Evolutionary conservation across 2,329 filamentous ascomycete genomes (phyloP), one percentile per base, ranked within the genome.

Genomic region (Cytospora schulzeri): DNA sequence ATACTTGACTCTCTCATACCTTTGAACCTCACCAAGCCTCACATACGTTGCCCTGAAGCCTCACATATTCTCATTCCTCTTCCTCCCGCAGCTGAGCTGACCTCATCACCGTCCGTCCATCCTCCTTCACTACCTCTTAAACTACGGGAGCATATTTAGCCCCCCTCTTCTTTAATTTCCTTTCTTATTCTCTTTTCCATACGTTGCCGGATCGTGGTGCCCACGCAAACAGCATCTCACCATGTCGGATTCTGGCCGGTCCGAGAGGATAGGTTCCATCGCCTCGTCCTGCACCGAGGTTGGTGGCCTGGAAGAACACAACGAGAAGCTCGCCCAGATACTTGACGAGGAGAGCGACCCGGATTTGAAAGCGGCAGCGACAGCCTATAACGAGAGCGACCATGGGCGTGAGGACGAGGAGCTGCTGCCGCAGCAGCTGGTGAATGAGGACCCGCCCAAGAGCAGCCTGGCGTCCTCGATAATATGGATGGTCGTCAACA

Each of bases 401-500:
- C 71, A 77, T 48, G 76, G 78, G 55, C 69, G 74, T 19, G 79
- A 83, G 66, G 76, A 77, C 55, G 78, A 78, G 48, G 77, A 76
- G 59, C 73, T 80, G 12, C 72, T 84, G 50, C 67, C 76, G 38
- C 71, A 73, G 63, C 64, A 69, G 29, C 64, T 68, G n/a, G 74
- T 76, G 51, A 73, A 77, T 66, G 62, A 73, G 8, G 70, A 76
- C 67, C 74, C 76, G 15, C 66, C 74, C 38, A 73, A 76, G 66
- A 66, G 72, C 38, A 75, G 76, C 19, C 76, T 79, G 56, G 70
- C 69, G 31, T 75, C 78, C 48, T 76, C 79, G 4, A 63, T 83
- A 24, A 73, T 81, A 60, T 88, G 86, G 86, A 88, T 87, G 75
- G 69, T 76, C 50, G 78, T 88, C 70, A 89, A 89, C 71, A 88